Conservation (phyloP, 1,139 yeast genomes). For the Yamadazyma trypodendri region DNA sequence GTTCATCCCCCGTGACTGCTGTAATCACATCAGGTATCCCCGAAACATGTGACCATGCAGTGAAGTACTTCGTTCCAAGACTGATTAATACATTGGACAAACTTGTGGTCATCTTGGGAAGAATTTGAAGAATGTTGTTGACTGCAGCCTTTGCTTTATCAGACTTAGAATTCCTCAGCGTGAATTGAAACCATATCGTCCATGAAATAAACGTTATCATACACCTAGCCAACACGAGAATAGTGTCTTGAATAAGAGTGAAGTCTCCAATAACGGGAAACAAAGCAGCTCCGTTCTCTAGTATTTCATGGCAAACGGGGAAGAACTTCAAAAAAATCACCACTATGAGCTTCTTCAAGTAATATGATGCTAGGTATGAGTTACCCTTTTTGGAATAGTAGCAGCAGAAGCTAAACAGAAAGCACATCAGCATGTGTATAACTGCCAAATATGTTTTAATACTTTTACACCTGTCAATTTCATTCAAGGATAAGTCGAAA, state of each 20-base stretch:
- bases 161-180: background rate
- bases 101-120: background rate
- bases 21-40: background rate
- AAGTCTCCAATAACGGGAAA: constrained; percentile 23
- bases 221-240: constrained; percentile 27
- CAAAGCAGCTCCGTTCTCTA: constrained; percentile 17
- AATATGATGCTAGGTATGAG: constrained; percentile 24
- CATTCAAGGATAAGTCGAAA: constrained; percentile 6
- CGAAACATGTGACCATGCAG: background rate
- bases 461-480: constrained; percentile 8
- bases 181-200: background rate
- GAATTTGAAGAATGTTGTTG: background rate
- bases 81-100: background rate
- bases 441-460: constrained; percentile 16
- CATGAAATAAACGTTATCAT: constrained; percentile 19
- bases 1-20: background rate
- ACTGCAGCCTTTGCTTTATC: background rate
- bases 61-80: constrained; percentile 2
- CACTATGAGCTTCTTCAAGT: constrained; percentile 29
- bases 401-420: constrained; percentile 25
- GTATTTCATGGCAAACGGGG: constrained; percentile 15
- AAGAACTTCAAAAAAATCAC: constrained; percentile 28
- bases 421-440: constrained; percentile 22
- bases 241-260: constrained; percentile 30
- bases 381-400: constrained; percentile 25